Conservation (phyloP, 805 yeast species). For the Tetrapisispora namnaoensis region DNA sequence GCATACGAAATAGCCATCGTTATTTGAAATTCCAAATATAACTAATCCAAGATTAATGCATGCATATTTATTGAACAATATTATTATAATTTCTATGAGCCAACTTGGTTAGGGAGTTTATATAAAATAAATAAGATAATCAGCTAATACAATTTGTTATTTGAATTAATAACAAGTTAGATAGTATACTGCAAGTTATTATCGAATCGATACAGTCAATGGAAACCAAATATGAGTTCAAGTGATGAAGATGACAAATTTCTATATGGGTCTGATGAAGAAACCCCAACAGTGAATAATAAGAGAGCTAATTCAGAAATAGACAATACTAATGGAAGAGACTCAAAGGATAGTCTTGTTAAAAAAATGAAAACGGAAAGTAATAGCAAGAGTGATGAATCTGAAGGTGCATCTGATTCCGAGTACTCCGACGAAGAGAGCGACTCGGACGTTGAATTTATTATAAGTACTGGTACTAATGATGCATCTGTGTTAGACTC, state of each 20-base stretch:
- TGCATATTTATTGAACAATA: too few species aligned
- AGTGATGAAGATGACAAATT: slow-evolving; percentile 30
- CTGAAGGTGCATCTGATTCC: slow-evolving; percentile 36
- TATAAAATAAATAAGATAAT: background rate
- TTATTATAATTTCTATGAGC: too few species aligned
- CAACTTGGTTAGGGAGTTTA: too few species aligned
- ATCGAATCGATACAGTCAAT: too few species aligned
- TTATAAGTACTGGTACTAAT: slow-evolving; percentile 43
- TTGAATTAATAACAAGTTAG: too few species aligned
- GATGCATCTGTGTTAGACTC: slow-evolving; percentile 21
- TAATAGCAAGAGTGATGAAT: slow-evolving; percentile 30
- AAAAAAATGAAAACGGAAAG: slow-evolving; percentile 3
- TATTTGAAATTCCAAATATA: too few species aligned
- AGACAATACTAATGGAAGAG: background rate
- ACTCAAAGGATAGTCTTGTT: slow-evolving; percentile 2
- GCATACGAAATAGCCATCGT: too few species aligned
- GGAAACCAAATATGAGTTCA: slow-evolving; percentile 14
- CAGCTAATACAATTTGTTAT: background rate
- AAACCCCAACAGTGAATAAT: slow-evolving; percentile 5
- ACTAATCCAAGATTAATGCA: too few species aligned
- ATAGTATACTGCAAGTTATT: too few species aligned
- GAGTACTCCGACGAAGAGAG: slow-evolving; percentile 32
- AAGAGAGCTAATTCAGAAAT: slow-evolving; percentile 5
- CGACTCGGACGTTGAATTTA: slow-evolving; percentile 74
- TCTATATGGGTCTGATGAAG: slow-evolving; percentile 28